Base-by-base conservation (phyloP, 495 filamentous ascomycete genomes). In the Annulohypoxylon nitens region DNA sequence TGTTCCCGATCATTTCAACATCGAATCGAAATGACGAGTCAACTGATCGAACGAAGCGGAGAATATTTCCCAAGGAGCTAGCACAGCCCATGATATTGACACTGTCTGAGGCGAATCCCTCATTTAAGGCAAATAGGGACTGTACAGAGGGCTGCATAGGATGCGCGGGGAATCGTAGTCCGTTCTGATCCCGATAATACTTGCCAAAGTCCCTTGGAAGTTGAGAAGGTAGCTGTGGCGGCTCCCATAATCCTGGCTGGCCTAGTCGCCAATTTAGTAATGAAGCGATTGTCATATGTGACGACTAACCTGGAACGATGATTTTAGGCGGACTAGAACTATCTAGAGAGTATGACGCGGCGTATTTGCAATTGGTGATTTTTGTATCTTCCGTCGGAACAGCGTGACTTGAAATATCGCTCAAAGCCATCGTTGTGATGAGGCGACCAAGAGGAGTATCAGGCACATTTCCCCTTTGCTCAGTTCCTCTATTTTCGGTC, bases 51-150 rank as follows among this genome's bases (percentile, higher is more conserved):
- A 82, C 82, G 72, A 91, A 89, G 14, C 88, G 83, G 3, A 89
- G 70, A 14, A 83, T 74, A 23, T 83, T 81, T 3, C 88, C 88
- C 20, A 93, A 26, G 0, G 89, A 90, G 72, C 88, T 92, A 3
- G 81, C 79, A 66, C 91, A 93, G 0, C 81, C 88, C 33, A 93
- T 78, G 23, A 93, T 77, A 64, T 93, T 89, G n/a, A 92, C 61
- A 9, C 70, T 60, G n/a, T 76, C 69, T 10, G 79, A 60, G 20
- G 61, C 62, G 5, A 78, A 76, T 23, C 65, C 50, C 41, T 77
- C 45, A 8, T 70, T 62, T 6, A 84, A 60, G 5, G 69, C 53
- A 14, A 82, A 74, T 0, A 79, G 34, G 36, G 85, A 84, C 2
- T 83, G 73, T 4, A 93, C 81, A 4, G 86, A 84, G 1, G 91